Evolutionary conservation across 805 yeast species (phyloP), one percentile per base, ranked within the genome.

Genomic region (Ogataea paradorogensis): DNA sequence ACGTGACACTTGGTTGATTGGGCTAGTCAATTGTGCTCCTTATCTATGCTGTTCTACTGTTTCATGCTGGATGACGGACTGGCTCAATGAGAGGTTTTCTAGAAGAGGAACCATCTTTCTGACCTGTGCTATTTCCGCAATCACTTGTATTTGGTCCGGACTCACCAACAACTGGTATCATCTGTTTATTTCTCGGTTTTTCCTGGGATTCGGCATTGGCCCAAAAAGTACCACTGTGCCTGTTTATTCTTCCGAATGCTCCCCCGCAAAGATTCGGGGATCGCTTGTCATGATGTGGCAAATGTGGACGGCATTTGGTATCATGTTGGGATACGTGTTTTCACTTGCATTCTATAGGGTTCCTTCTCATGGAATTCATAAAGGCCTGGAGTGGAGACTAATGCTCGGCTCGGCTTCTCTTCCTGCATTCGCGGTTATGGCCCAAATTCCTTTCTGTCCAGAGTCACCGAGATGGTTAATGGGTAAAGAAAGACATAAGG

Each of bases 401-500:
- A 82, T 80, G 84, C 63, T 82, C 38, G 85, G 77, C 7, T 74
- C 81, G 16, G 88, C 87, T 6, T 68, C 75, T 68, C 62, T 82
- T 27, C 88, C 88, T 2, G 86, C 89, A 0, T 51, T 79, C 31
- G 55, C 76, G 38, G 83, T 82, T 5, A 62, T 76, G 43, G 50
- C 67, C 42, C 87, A 80, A 59, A 73, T 82, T 35, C 82, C 80
- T 20, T 78, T 74, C 54, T 80, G 82, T 43, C 87, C 88, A 5
- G 89, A 82, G 56, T 79, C 85, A 3, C 89, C 89, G 31, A 71
- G 86, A 61, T 82, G 88, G 88, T 67, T 80, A 43, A 79, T 82
- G 84, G 86, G 84, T 62, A 78, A 79, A 56, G 79, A 69, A 4
- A 69, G 84, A 51, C 84, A 79, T 52, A 26, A 9, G 8, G 86